phyloP scores from a whole-genome alignment of 108 stramenopile genomes.

The Cyclotella sp. region DNA sequence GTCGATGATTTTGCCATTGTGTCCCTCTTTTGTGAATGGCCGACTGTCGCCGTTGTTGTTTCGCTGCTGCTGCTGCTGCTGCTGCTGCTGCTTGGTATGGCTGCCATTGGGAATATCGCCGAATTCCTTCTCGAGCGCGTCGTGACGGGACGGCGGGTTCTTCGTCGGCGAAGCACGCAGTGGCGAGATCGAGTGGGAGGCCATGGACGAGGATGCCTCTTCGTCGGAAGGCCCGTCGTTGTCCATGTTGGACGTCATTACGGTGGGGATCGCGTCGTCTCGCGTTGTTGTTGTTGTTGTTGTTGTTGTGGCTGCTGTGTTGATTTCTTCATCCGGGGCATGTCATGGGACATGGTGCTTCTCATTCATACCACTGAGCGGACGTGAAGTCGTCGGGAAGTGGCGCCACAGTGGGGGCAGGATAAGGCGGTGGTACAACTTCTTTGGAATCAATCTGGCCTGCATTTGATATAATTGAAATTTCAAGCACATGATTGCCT shows the following conservation, averaged over 20 bases:
- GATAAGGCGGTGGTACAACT: too few species aligned
- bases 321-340: too few species aligned
- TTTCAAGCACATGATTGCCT: background rate
- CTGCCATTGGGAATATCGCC: too few species aligned
- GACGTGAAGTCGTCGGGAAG: too few species aligned
- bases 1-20: slow-evolving; percentile 15
- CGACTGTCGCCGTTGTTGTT: background rate
- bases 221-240: slow-evolving; percentile 37
- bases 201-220: slow-evolving; percentile 17
- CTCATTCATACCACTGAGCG: too few species aligned
- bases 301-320: too few species aligned
- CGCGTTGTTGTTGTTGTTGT: too few species aligned
- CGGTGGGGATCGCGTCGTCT: too few species aligned
- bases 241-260: background rate
- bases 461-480: background rate
- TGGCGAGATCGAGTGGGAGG: background rate
- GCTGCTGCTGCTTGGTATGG: too few species aligned
- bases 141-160: background rate
- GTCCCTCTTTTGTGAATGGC: background rate
- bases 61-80: background rate
- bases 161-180: background rate
- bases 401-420: too few species aligned
- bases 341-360: too few species aligned
- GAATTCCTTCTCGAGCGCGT: background rate
- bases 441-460: too few species aligned